Base-by-base conservation (phyloP, 1,284 basidiomycete species). In the Athelia sp. region DNA sequence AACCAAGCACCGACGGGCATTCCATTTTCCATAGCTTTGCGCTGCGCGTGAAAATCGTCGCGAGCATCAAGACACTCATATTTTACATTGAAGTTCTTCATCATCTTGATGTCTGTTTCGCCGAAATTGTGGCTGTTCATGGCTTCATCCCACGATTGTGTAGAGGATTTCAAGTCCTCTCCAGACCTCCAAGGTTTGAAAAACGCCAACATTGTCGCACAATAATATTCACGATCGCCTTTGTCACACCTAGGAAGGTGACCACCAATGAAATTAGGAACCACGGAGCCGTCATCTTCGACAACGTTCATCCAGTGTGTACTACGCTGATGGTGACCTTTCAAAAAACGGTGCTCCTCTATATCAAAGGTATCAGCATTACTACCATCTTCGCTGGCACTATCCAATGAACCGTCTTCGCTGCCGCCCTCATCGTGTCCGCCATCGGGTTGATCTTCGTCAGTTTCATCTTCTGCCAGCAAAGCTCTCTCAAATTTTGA, bases 11-110 rank as follows among this genome's bases (percentile, higher is more conserved):
- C n/a, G n/a, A n/a, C n/a, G n/a, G n/a, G n/a, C n/a, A n/a, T n/a
- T n/a, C n/a, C n/a, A n/a, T n/a, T n/a, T n/a, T n/a, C n/a, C n/a
- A n/a, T n/a, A n/a, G n/a, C n/a, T 24, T 57, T 52, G 17, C 62
- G 22, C 36, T 64, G 57, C 3, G 61, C 51, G 44, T 54, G 45
- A 50, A 53, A 67, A 47, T 69, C 66, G 56, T 70, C 67, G 21
- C 56, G 48, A 0, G 62, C 62, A 56, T 71, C 68, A 1, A 53
- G 36, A 51, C 68, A 68, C 51, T 68, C 61, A 52, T 70, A 63
- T 11, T 52, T 45, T 0, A 67, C 46, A 23, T 68, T 58, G 45
- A 68, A 60, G 42, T 66, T 58, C 1, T 57, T 50, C 59, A 67
- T 66, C 0, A 64, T 18, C 3, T 43, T 19, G 1, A 17, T 1